Evolutionary conservation across 441 rosid species (phyloP).

Genomic region (Pelargonium australe): DNA sequence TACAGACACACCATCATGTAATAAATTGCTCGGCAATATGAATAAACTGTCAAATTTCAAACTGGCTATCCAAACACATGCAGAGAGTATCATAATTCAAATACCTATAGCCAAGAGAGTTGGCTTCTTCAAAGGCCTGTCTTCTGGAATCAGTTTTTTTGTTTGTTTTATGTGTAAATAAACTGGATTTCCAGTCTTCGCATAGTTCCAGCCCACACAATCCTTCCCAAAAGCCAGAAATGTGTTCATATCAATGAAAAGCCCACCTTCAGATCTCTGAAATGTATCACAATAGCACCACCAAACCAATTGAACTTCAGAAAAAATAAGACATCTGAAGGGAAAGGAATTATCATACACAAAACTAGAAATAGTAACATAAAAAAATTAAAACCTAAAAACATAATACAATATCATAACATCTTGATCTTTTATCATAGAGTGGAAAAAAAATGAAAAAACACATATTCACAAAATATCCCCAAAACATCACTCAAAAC

Average conservation of each 20-base stretch:
- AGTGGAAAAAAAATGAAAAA: too few relatives aligned
- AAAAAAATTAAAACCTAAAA: neutral
- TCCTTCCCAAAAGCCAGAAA: constrained; percentile 95
- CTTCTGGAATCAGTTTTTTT: constrained; percentile 60
- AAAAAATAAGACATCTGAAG: neutral
- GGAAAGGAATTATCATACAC: neutral
- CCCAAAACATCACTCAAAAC: too few relatives aligned
- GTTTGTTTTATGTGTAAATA: constrained; percentile 81
- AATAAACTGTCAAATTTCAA: neutral
- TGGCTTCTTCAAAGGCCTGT: constrained; percentile 83
- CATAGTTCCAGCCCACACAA: constrained; percentile 71
- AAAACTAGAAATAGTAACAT: neutral
- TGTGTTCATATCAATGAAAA: constrained; percentile 75
- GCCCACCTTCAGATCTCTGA: constrained; percentile 88
- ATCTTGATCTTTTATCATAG: too few relatives aligned
- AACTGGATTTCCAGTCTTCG: constrained; percentile 80
- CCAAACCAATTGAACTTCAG: constrained; percentile 5
- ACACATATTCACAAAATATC: too few relatives aligned
- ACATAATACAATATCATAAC: neutral
- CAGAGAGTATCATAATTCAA: constrained; percentile 7
- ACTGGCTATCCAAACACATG: neutral
- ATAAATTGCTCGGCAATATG: neutral
- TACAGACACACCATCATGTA: too few relatives aligned
- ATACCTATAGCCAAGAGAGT: constrained; percentile 86
- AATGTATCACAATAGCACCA: constrained; percentile 20